phyloP scores from a whole-genome alignment of 2,329 filamentous ascomycete genomes.

The Colletotrichum sp. region DNA sequence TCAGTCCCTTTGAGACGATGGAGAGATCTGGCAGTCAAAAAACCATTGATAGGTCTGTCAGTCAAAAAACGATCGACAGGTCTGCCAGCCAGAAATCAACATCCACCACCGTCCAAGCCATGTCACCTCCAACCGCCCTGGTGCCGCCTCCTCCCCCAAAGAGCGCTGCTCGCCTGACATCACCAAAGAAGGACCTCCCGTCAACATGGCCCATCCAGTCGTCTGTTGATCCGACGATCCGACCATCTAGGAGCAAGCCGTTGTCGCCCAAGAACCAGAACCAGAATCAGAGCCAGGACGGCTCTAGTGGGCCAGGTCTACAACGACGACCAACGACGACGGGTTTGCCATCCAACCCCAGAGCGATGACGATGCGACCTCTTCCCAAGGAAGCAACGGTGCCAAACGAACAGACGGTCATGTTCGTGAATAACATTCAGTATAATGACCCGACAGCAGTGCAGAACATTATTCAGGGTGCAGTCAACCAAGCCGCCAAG shows the following conservation, averaged over 20 bases:
- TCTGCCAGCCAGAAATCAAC: slow-evolving; percentile 4
- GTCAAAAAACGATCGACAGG: background rate
- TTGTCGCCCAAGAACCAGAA: slow-evolving; percentile 28
- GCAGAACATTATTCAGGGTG: slow-evolving; percentile 52
- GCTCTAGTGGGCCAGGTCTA: slow-evolving; percentile 22
- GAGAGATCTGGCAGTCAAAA: background rate
- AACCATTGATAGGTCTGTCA: background rate
- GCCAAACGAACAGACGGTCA: slow-evolving; percentile 50
- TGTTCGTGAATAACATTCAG: slow-evolving; percentile 62
- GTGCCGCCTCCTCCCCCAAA: slow-evolving; percentile 9
- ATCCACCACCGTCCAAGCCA: background rate
- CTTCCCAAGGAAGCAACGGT: slow-evolving; percentile 29
- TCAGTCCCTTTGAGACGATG: slow-evolving; percentile 2
- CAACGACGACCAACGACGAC: slow-evolving; percentile 46
- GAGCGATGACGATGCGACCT: slow-evolving; percentile 38
- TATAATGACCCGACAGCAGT: slow-evolving; percentile 58
- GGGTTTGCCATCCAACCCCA: slow-evolving; percentile 55
- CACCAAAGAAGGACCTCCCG: slow-evolving; percentile 8
- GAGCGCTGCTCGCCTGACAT: background rate
- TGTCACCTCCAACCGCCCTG: background rate
- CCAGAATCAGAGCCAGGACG: slow-evolving; percentile 26
- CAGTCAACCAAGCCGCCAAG: slow-evolving; percentile 36
- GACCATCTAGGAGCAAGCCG: slow-evolving; percentile 33
- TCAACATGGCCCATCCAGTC: slow-evolving; percentile 31
- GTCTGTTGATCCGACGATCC: slow-evolving; percentile 33